Evolutionary conservation across 352 stramenopile genomes (phyloP), one percentile per base, ranked within the genome.

Genomic region (Phytophthora niederhauseri): DNA sequence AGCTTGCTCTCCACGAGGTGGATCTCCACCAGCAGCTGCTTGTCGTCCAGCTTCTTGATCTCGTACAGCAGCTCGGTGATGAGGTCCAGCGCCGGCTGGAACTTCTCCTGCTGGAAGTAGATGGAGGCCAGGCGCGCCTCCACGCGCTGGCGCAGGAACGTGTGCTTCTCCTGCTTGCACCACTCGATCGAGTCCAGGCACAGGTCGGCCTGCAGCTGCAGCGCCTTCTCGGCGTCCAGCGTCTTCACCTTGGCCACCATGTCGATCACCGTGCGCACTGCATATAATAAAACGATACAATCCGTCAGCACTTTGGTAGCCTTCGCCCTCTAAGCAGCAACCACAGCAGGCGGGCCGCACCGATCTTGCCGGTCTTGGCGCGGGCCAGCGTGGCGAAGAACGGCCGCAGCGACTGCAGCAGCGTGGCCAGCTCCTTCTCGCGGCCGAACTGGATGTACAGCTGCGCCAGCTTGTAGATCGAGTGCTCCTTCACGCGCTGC

Each of bases 41-140:
- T 99, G 84, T 99, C 98, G 76, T 99, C 98, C 51, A 99, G 85
- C 78, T 99, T 99, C 80, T 99, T 99, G 60, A 99, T 95, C 84
- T 99, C 98, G 8, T 85, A 77, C 24, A 99, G 78, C 28, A 99
- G 84, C 67, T 89, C 86, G 56, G 94, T 98, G 77, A 99, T 95
- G 41, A 99, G 78, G 55, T 97, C 84, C 17, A 99, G 73, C 15
- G 97, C 97, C 8, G 93, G 81, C 52, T 94, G 87, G 73, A 98
- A 99, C 72, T 95, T 93, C 1, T 85, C 76, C 71, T 95, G 87
- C 70, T 94, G 89, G 72, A 96, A 97, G 61, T 96, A 93, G 61
- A 96, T 94, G 41, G 85, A 87, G 20, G 97, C 96, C 24, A 99
- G 86, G 48, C 98, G 97, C 15, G 94, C 93, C 80, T 99, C 94